Conservation (phyloP, 306 rosid genomes). For the Nissolia schottii region DNA sequence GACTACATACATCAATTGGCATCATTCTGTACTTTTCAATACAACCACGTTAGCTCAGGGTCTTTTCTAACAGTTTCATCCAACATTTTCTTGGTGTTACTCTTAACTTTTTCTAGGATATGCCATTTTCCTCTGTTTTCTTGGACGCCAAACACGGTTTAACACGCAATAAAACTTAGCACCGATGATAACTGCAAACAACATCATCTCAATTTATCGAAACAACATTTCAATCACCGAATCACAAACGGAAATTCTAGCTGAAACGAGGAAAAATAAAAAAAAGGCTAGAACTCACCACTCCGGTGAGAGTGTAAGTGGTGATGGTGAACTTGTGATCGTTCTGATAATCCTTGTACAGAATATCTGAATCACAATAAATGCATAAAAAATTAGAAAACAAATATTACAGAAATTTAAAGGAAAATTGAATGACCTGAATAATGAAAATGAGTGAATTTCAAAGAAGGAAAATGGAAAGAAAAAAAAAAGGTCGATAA, state of each 20-base stretch:
- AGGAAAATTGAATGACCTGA: neutral
- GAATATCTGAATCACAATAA: slow-evolving; percentile 53
- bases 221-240: neutral
- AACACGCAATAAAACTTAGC: neutral
- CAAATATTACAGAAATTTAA: neutral
- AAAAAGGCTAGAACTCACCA: slow-evolving; percentile 43
- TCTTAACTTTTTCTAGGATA: neutral
- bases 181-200: neutral
- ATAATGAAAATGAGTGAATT: neutral
- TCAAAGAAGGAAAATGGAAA: neutral
- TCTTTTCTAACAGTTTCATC: neutral
- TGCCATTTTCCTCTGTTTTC: neutral
- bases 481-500: neutral
- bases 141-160: neutral
- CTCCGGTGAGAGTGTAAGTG: slow-evolving; percentile 62
- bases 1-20: neutral
- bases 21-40: neutral
- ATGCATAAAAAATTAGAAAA: neutral
- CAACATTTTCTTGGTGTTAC: neutral
- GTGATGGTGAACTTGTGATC: slow-evolving; percentile 92
- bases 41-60: neutral
- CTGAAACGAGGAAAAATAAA: neutral
- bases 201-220: neutral
- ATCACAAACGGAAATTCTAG: neutral
- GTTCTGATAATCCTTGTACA: slow-evolving; percentile 84